Base-by-base conservation (phyloP, 2,329 filamentous ascomycete genomes). In the Myotisia sp. region DNA sequence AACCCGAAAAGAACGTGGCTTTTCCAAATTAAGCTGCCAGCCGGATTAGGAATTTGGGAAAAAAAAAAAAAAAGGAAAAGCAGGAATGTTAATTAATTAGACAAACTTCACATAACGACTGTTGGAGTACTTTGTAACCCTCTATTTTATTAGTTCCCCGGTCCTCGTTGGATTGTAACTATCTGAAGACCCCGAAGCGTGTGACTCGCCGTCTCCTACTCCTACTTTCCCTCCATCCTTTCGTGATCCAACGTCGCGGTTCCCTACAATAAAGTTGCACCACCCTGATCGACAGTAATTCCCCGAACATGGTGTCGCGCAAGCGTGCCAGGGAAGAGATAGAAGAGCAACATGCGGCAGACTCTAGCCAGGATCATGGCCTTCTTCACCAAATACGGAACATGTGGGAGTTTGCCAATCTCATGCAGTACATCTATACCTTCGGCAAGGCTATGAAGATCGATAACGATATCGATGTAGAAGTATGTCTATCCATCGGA, bases 321-420 rank as follows among this genome's bases (percentile, higher is more conserved):
- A 71, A 71, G 58, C 65, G 68, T 52, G 62, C 54, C 46, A 58
- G 64, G 50, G 67, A 67, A 47, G 68, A 71, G 51, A 64, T 64
- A 54, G 70, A 71, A 51, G 59, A 62, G 43, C 54, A 49, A 50
- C 58, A 54, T 41, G 37, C 43, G 16, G 34, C 43, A 13, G 49
- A 55, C 18, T 17, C 10, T 16, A 54, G 56, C 37, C 28, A 48
- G 47, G 57, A 60, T 39, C 46, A 51, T 37, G 54, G 53, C 20
- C 47, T 74, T 36, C 64, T 92, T 18, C 63, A 74, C 38, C 75
- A 68, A 44, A 70, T 95, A 45, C 75, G 87, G 42, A 90, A 82
- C 53, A 85, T 82, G 69, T 95, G 87, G 86, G 81, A 94, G 57
- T 94, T 95, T 59, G 83, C 87, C 41, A 87, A 85, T 50, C 64